These are phyloP conservation scores for Coleophoma eucalyptorum DNA, from an alignment of 2,329 filamentous ascomycete genomes.

Conservation along the genomic window DNA sequence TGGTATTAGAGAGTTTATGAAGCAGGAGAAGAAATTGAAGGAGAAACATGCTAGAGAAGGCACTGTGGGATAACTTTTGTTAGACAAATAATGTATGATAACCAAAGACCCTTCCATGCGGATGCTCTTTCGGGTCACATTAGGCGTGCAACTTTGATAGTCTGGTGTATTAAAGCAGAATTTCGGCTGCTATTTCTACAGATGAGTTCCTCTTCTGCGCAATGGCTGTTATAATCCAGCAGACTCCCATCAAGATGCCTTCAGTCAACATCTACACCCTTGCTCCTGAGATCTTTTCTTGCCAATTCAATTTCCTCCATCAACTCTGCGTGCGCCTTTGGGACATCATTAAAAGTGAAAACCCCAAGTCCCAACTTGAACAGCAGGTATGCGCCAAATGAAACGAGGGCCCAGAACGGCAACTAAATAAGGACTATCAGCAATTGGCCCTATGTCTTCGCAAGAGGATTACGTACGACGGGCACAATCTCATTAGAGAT, in stretches of 20 bases:
- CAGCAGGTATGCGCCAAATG: constrained; percentile 88
- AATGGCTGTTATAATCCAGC: background rate
- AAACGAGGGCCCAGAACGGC: constrained; percentile 88
- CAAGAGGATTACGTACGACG: constrained; percentile 58
- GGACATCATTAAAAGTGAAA: constrained; percentile 94
- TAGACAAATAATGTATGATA: background rate
- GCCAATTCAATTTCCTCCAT: constrained; percentile 80
- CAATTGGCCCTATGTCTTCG: constrained; percentile 3
- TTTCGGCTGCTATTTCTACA: background rate
- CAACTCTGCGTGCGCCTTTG: constrained; percentile 83
- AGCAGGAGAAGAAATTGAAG: constrained; percentile 86
- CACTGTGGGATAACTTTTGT: constrained; percentile 5
- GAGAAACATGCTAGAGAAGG: constrained; percentile 62
- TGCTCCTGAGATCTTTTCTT: constrained; percentile 66
- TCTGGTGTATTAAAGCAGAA: too few relatives aligned
- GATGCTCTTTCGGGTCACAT: too few relatives aligned
- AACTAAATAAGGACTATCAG: constrained; percentile 49
- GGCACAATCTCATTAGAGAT: constrained; percentile 85
- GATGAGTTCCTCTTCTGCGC: background rate
- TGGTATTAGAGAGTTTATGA: constrained; percentile 96
- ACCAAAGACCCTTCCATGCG: too few relatives aligned
- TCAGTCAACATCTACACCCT: constrained; percentile 60
- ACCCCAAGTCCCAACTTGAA: constrained; percentile 90
- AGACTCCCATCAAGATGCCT: background rate
- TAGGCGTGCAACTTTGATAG: too few relatives aligned